Evolutionary conservation across 306 rosid genomes (phyloP).

Genomic region (Leucaena leucocephala): DNA sequence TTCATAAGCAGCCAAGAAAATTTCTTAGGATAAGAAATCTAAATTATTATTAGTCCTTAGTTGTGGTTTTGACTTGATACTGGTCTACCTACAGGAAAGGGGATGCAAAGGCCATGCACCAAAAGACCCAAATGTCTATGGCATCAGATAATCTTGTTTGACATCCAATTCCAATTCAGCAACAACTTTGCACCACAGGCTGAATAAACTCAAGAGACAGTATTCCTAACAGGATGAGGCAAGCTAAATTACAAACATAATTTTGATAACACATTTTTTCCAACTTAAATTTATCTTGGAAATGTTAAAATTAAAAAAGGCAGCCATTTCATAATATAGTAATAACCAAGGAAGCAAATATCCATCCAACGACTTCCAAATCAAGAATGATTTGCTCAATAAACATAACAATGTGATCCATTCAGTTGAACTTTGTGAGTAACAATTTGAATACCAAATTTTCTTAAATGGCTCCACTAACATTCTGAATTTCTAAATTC

Average conservation of each 20-base stretch:
- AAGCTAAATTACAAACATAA: slow-evolving; percentile 21
- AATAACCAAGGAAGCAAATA: background rate
- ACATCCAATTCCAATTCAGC: slow-evolving; percentile 11
- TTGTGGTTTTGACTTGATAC: slow-evolving; percentile 2
- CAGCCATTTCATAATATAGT: background rate
- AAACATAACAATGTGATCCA: background rate
- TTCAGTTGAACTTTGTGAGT: slow-evolving; percentile 11
- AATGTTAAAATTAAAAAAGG: background rate
- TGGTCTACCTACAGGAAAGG: background rate
- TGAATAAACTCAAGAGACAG: background rate
- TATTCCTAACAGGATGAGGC: slow-evolving; percentile 9
- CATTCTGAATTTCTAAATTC: background rate
- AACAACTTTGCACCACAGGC: background rate
- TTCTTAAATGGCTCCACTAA: slow-evolving; percentile 1
- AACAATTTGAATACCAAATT: background rate
- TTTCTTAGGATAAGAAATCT: background rate
- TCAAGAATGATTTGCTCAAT: slow-evolving; percentile 6
- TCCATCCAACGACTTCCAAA: slow-evolving; percentile 11
- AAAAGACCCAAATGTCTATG: slow-evolving; percentile 8
- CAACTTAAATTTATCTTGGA: slow-evolving; percentile 14
- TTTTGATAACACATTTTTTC: slow-evolving; percentile 5
- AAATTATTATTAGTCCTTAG: background rate
- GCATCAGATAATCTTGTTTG: slow-evolving; percentile 10
- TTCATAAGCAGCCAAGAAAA: slow-evolving; percentile 10
- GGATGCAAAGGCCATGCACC: background rate